Evolutionary conservation across 2,329 filamentous ascomycete species (phyloP).

Genomic region (Colletotrichum sp.): DNA sequence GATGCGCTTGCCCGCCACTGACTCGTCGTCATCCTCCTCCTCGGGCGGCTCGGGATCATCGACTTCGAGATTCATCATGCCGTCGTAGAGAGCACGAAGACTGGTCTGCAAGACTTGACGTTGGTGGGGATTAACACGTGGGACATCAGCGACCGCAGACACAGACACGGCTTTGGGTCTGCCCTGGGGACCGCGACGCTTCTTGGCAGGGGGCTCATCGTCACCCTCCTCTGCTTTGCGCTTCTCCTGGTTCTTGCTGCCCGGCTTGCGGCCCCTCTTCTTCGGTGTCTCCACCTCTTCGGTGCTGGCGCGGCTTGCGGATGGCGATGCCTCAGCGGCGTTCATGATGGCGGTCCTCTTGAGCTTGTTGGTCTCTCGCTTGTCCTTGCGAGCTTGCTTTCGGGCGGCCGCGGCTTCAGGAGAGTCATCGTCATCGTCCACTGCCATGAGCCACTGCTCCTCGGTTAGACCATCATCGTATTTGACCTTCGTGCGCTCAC

Average conservation of each 20-base stretch:
- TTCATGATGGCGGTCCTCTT: conserved; percentile 51
- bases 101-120: conserved; percentile 82
- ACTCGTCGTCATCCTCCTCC: conserved; percentile 62
- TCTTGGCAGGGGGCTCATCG: conserved; percentile 79
- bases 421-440: conserved; percentile 94
- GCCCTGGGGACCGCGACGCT: conserved; percentile 74
- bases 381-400: conserved; percentile 85
- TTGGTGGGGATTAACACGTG: conserved; percentile 68
- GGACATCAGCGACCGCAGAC: conserved; percentile 32
- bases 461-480: conserved; percentile 98
- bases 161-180: conserved; percentile 59
- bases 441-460: conserved; percentile 98
- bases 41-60: conserved; percentile 67
- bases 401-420: conserved; percentile 92
- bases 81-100: conserved; percentile 78
- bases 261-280: conserved; percentile 85
- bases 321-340: conserved; percentile 70
- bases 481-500: conserved; percentile 91
- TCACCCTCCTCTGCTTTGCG: conserved; percentile 85
- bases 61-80: conserved; percentile 84
- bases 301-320: conserved; percentile 80
- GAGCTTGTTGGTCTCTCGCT: conserved; percentile 77
- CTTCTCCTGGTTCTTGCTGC: conserved; percentile 74
- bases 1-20: conserved; percentile 69
- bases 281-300: conserved; percentile 78